These are phyloP conservation scores for Polyplosphaeria fusca DNA, from an alignment of 495 filamentous ascomycete genomes.

Conservation along the genomic window DNA sequence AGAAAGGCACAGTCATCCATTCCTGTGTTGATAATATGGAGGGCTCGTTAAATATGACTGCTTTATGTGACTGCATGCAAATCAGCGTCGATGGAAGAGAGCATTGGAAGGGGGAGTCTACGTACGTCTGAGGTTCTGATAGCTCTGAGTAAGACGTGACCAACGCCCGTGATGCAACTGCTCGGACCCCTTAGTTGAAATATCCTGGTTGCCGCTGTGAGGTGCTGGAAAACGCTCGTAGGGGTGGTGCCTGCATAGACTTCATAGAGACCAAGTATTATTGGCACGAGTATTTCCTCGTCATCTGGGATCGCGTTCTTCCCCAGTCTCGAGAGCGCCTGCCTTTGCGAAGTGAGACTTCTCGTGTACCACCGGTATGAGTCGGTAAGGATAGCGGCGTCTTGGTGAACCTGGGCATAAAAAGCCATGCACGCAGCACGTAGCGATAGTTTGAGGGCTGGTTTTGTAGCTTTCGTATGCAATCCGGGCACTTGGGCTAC, in stretches of 20 bases:
- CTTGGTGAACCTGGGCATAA: slow-evolving; percentile 18
- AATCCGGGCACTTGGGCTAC: slow-evolving; percentile 15
- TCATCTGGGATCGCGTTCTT: slow-evolving; percentile 7
- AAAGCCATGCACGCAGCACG: slow-evolving; percentile 27
- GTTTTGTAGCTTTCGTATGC: slow-evolving; percentile 7
- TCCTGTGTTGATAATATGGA: slow-evolving; percentile 15
- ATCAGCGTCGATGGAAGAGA: neutral
- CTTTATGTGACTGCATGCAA: slow-evolving; percentile 11
- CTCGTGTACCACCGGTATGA: slow-evolving; percentile 26
- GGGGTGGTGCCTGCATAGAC: slow-evolving; percentile 25
- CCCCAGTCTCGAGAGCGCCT: slow-evolving; percentile 2
- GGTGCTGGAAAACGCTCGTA: slow-evolving; percentile 25
- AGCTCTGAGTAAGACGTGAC: slow-evolving; percentile 13
- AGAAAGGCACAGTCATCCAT: slow-evolving; percentile 29
- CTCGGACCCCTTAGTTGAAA: slow-evolving; percentile 16
- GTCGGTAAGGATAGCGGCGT: slow-evolving; percentile 17
- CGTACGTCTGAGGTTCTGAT: slow-evolving; percentile 24
- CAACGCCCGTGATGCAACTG: slow-evolving; percentile 11
- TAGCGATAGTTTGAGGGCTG: slow-evolving; percentile 16
- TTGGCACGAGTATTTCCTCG: slow-evolving; percentile 24
- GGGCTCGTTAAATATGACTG: slow-evolving; percentile 18
- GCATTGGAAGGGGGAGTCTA: no score
- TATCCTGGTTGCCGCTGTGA: slow-evolving; percentile 21
- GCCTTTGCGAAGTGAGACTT: slow-evolving; percentile 16
- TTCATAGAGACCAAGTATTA: slow-evolving; percentile 26